Evolutionary conservation across 208 protist genomes (phyloP), one percentile per base, ranked within the genome.

Genomic region (Acanthamoeba sp.): DNA sequence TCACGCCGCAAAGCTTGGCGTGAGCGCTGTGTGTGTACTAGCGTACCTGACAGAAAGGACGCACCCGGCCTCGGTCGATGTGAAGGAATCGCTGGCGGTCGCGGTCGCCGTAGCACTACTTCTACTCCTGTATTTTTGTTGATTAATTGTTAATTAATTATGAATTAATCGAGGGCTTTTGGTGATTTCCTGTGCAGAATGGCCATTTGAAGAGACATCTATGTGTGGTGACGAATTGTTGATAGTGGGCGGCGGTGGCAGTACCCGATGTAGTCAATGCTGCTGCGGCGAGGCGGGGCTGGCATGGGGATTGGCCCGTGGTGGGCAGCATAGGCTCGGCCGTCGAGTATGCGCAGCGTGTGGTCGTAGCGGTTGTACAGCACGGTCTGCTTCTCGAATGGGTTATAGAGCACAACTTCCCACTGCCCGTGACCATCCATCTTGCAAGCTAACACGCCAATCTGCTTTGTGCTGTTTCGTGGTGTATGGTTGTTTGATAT

Each of bases 291-390:
- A 42, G 66, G 66, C 66, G 66, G 66, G 36, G 66, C 32, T 7
- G 66, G 66, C 66, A 76, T 76, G 66, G 66, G 66, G 66, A 76
- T 76, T 4, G 66, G 66, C 9, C 66, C 66, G 66, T 76, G 66
- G 66, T 76, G 66, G 0, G n/a, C 66, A 0, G n/a, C 22, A n/a
- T 76, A 76, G 66, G 66, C 66, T 9, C 66, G 66, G 18, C 78
- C 78, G 29, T 87, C 78, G 7, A 87, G 78, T 32, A 87, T 87
- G 66, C 66, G 66, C 14, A 76, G 66, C 1, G 36, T 57, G 78
- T 87, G 78, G 78, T 87, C 50, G 38, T 87, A 62, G 45, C 50
- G 40, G 24, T 87, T 87, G 78, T 87, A 87, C 29, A 87, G 78
- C 40, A 87, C 78, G 5, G 78, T 87, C 78, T 87, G 78, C 78